phyloP scores from a whole-genome alignment of 1,284 basidiomycete genomes.

The Entoloma clypeatum region DNA sequence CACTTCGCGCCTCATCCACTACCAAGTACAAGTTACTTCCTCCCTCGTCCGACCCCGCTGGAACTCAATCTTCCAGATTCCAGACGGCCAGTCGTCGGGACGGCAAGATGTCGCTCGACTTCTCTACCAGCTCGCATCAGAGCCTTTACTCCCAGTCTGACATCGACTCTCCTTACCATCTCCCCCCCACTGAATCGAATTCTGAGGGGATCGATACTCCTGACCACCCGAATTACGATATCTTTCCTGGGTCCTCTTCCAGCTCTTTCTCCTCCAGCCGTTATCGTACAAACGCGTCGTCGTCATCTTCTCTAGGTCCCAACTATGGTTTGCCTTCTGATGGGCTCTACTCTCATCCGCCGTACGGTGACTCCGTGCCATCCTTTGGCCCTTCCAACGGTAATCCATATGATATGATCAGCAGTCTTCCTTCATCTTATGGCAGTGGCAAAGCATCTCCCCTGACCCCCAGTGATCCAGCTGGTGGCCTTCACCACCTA shows the following conservation, averaged over 20 bases:
- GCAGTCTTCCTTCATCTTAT: constrained; percentile 55
- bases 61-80: constrained; percentile 42
- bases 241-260: constrained; percentile 49
- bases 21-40: too few relatives aligned
- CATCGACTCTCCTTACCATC: constrained; percentile 44
- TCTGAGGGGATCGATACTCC: constrained; percentile 42
- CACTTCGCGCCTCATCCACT: constrained; percentile 29
- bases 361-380: constrained; percentile 55
- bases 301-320: constrained; percentile 57
- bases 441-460: constrained; percentile 72
- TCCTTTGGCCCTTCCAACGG: constrained; percentile 49
- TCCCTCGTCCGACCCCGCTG: constrained; percentile 31
- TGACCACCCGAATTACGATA: constrained; percentile 55
- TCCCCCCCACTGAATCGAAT: constrained; percentile 40
- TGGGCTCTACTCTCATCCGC: constrained; percentile 51
- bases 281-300: constrained; percentile 64
- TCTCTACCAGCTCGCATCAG: constrained; percentile 39
- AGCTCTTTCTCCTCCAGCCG: constrained; percentile 50
- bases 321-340: constrained; percentile 52
- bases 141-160: constrained; percentile 49
- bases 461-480: constrained; percentile 63
- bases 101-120: constrained; percentile 57
- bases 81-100: constrained; percentile 26
- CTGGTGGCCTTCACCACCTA: constrained; percentile 50
- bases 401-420: constrained; percentile 62